A percentile compares a stretch with the other conserved stretches of the same genome.
phyloP scores from a whole-genome alignment of 192 early-diverging fungal genomes.

The Entomortierella parvispora region DNA sequence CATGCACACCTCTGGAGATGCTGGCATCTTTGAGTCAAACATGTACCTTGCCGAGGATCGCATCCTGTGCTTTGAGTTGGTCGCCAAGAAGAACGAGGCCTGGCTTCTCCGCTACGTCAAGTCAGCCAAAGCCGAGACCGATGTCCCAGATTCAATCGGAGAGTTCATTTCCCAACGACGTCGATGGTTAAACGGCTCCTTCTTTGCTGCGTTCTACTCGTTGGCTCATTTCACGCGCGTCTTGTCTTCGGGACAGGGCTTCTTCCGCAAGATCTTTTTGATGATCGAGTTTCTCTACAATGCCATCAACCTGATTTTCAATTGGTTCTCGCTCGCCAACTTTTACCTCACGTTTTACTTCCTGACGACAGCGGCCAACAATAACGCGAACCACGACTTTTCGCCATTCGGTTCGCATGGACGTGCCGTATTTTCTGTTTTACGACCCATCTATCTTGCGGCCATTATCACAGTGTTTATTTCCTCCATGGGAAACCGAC shows the following conservation, averaged over 20 bases:
- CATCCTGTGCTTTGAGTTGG: constrained; percentile 93
- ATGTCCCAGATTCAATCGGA: constrained; percentile 85
- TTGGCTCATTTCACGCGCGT: constrained; percentile 80
- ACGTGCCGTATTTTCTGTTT: constrained; percentile 67
- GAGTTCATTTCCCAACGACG: constrained; percentile 94
- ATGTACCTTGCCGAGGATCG: constrained; percentile 94
- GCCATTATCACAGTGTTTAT: constrained; percentile 86
- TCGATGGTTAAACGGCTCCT: constrained; percentile 94
- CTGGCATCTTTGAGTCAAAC: constrained; percentile 84
- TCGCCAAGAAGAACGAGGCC: constrained; percentile 81
- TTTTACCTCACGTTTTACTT: constrained; percentile 89
- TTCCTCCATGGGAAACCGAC: constrained; percentile 90
- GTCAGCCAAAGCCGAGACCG: constrained; percentile 87
- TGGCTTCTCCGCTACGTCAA: constrained; percentile 91
- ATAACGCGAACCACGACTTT: constrained; percentile 43
- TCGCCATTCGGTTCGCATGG: constrained; percentile 70
- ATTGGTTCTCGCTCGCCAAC: constrained; percentile 90
- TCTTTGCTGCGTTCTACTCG: constrained; percentile 92
- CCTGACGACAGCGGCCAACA: constrained; percentile 58
- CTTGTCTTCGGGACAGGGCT: constrained; percentile 75
- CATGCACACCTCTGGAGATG: constrained; percentile 79
- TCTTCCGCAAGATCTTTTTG: constrained; percentile 78
- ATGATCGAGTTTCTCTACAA: constrained; percentile 85
- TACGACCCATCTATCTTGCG: constrained; percentile 81
- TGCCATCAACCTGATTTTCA: constrained; percentile 82